Conservation (phyloP, 192 early-diverging fungal species). For the Chytriomyces sp. region DNA sequence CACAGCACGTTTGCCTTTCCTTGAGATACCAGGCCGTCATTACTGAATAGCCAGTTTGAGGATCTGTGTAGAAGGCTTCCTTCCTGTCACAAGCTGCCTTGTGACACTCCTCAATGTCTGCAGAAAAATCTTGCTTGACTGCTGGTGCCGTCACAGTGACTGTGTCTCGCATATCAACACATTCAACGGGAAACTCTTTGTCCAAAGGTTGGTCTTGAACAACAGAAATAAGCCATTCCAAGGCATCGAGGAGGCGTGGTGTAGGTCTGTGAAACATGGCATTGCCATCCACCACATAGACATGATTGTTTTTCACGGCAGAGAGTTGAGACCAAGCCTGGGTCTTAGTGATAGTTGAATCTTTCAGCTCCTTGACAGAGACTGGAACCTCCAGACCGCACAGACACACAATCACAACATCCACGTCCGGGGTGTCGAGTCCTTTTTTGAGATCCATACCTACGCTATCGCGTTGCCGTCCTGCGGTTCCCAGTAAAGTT, state of each 20-base stretch:
- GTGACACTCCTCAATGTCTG: slow-evolving; percentile 15
- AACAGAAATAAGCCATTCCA: slow-evolving; percentile 32
- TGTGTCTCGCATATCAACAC: neutral
- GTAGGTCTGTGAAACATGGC: slow-evolving; percentile 44
- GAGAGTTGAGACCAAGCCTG: neutral
- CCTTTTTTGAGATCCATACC: neutral
- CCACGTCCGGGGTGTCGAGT: slow-evolving; percentile 22
- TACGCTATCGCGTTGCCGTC: neutral
- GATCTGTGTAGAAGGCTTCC: slow-evolving; percentile 4
- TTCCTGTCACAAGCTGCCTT: slow-evolving; percentile 4
- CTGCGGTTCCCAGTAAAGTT: neutral
- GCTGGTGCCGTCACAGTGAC: neutral
- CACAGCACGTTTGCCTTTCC: slow-evolving; percentile 10
- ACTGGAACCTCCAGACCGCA: slow-evolving; percentile 37
- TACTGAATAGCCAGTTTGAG: slow-evolving; percentile 16
- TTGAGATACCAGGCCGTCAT: slow-evolving; percentile 20
- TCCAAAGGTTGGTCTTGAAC: neutral
- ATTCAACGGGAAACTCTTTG: slow-evolving; percentile 2
- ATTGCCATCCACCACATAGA: slow-evolving; percentile 42
- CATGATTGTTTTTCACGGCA: slow-evolving; percentile 10
- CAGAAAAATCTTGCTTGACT: neutral
- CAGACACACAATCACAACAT: slow-evolving; percentile 33
- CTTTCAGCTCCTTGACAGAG: slow-evolving; percentile 32
- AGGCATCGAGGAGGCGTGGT: slow-evolving; percentile 40
- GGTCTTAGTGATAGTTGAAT: neutral